Evolutionary conservation across 352 stramenopile genomes (phyloP).

Genomic region (Phytophthora lateralis): DNA sequence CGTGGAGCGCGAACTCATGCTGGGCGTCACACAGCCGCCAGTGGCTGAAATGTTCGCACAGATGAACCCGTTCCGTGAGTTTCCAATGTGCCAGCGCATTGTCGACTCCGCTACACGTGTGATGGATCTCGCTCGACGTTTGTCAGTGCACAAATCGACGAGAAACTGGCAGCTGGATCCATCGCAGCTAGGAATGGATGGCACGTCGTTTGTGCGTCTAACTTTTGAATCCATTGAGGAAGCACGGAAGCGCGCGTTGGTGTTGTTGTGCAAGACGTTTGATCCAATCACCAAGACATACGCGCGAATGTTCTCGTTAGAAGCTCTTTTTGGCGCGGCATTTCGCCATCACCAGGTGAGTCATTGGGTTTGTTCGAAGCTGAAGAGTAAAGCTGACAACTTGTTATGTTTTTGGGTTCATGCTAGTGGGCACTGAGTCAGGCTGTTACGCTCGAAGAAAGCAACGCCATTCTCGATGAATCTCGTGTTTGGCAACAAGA

Average conservation of each 20-base stretch:
- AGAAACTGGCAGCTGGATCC: slow-evolving; percentile 34
- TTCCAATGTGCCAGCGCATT: slow-evolving; percentile 45
- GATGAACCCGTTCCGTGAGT: slow-evolving; percentile 50
- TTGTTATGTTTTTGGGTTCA: slow-evolving; percentile 8
- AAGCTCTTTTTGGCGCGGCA: slow-evolving; percentile 52
- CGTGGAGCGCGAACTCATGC: slow-evolving; percentile 65
- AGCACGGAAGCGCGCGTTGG: slow-evolving; percentile 61
- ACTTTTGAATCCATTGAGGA: slow-evolving; percentile 78
- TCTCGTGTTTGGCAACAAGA: slow-evolving; percentile 47
- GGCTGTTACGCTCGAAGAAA: slow-evolving; percentile 39
- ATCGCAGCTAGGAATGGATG: slow-evolving; percentile 30
- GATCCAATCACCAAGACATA: slow-evolving; percentile 62
- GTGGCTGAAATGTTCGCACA: slow-evolving; percentile 29
- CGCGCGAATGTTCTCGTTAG: slow-evolving; percentile 64
- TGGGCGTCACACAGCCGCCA: slow-evolving; percentile 32
- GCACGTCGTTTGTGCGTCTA: slow-evolving; percentile 66
- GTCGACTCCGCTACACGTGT: slow-evolving; percentile 41
- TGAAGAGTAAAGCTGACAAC: neutral
- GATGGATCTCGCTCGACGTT: slow-evolving; percentile 47
- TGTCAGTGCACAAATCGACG: slow-evolving; percentile 37
- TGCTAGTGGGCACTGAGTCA: slow-evolving; percentile 60
- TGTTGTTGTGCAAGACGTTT: slow-evolving; percentile 81
- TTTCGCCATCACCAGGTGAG: slow-evolving; percentile 67
- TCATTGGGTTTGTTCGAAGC: neutral
- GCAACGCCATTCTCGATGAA: slow-evolving; percentile 32